phyloP scores from a whole-genome alignment of 129 eudicot species.

The Logfia minima region DNA sequence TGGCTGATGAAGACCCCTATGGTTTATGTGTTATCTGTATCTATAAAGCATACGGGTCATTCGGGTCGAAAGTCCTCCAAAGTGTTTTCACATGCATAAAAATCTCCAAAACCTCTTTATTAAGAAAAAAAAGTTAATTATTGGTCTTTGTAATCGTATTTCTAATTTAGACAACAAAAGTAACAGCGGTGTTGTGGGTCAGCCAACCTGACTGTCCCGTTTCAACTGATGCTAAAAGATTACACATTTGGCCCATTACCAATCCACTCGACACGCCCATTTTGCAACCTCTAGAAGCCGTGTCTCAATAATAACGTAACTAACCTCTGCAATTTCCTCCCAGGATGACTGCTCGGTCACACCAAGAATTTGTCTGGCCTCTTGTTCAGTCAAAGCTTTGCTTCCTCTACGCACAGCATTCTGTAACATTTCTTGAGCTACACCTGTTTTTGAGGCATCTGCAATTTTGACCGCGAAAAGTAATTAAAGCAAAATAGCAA shows the following conservation, averaged over 20 bases:
- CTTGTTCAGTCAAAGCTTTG: slow-evolving; percentile 69
- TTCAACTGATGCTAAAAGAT: neutral
- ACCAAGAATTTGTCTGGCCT: slow-evolving; percentile 89
- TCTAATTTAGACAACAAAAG: neutral
- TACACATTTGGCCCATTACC: neutral
- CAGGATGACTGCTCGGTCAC: slow-evolving; percentile 57
- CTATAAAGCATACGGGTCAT: too few relatives aligned
- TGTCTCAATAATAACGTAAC: slow-evolving; percentile 39
- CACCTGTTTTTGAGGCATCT: slow-evolving; percentile 83
- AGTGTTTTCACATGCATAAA: too few relatives aligned
- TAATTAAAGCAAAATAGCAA: neutral
- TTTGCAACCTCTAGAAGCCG: neutral
- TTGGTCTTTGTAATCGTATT: neutral
- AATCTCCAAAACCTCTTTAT: too few relatives aligned
- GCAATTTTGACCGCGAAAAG: slow-evolving; percentile 14
- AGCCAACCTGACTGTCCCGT: neutral
- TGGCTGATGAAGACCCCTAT: too few relatives aligned
- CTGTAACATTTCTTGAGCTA: slow-evolving; percentile 78
- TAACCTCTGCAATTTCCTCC: slow-evolving; percentile 70
- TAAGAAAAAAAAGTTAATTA: too few relatives aligned
- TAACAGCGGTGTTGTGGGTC: neutral
- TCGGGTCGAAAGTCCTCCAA: too few relatives aligned
- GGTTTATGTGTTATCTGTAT: too few relatives aligned
- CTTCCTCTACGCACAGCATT: slow-evolving; percentile 59
- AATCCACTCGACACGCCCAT: neutral